Percentiles rank a stretch among this genome's conserved stretches.
Evolutionary conservation across 768 basidiomycete species (phyloP).

Genomic region (Galerina sulciceps): DNA sequence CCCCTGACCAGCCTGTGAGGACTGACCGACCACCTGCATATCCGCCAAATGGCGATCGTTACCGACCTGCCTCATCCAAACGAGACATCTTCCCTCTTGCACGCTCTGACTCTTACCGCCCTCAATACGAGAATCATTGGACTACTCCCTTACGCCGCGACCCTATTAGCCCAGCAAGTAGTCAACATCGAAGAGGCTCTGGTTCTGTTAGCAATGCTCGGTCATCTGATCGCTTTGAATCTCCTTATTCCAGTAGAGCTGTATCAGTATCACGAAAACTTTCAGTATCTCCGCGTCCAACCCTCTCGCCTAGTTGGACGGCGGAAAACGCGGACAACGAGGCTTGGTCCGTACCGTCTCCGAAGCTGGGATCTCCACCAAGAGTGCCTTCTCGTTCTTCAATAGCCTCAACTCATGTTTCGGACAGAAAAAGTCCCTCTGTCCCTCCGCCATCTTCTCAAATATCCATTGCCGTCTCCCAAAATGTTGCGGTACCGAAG

Average conservation of each 20-base stretch:
- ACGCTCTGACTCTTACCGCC: conserved; percentile 50
- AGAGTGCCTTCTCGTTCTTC: conserved; percentile 60
- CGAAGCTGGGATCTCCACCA: conserved; percentile 15
- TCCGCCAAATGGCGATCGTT: conserved; percentile 45
- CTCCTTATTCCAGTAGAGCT: conserved; percentile 25
- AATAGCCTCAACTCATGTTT: conserved; percentile 55
- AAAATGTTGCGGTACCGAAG: not conserved
- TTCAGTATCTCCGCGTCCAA: conserved; percentile 32
- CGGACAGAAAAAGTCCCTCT: conserved; percentile 37
- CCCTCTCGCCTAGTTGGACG: conserved; percentile 13
- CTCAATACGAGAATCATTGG: conserved; percentile 41
- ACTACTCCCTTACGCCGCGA: conserved; percentile 29
- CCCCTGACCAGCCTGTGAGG: conserved; percentile 38
- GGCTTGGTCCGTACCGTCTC: conserved; percentile 20
- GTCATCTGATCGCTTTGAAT: conserved; percentile 29
- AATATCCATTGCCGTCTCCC: conserved; percentile 8
- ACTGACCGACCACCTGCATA: conserved; percentile 35
- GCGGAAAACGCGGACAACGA: conserved; percentile 10
- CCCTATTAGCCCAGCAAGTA: conserved; percentile 26
- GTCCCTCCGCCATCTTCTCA: conserved; percentile 15
- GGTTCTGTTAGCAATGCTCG: conserved; percentile 24
- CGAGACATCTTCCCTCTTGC: conserved; percentile 42
- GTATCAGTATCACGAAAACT: conserved; percentile 28
- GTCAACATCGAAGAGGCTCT: conserved; percentile 28
- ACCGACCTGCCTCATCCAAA: conserved; percentile 48